phyloP scores from a whole-genome alignment of 306 rosid genomes.

The Aeschynomene evenia region DNA sequence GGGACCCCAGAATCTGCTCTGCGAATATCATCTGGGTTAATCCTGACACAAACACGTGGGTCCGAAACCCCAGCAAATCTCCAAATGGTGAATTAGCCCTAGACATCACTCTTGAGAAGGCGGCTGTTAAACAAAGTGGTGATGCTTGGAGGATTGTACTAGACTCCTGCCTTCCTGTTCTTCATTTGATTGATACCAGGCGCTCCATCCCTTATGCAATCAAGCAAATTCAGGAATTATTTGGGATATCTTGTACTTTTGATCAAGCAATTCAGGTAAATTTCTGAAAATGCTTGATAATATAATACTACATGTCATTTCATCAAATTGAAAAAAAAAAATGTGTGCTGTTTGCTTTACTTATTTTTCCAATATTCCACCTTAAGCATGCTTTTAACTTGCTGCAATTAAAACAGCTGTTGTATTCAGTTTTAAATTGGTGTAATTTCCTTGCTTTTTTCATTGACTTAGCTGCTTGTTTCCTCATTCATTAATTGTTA shows the following conservation, averaged over 20 bases:
- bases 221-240: slow-evolving; percentile 78
- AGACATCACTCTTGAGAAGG: slow-evolving; percentile 71
- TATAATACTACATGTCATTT: background rate
- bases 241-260: slow-evolving; percentile 85
- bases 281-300: background rate
- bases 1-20: slow-evolving; percentile 75
- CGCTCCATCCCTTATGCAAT: slow-evolving; percentile 85
- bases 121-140: slow-evolving; percentile 71
- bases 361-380: background rate
- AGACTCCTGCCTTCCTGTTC: slow-evolving; percentile 86
- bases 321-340: background rate
- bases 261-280: slow-evolving; percentile 81
- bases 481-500: background rate
- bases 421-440: slow-evolving; percentile 1
- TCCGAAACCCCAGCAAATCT: slow-evolving; percentile 55
- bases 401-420: background rate
- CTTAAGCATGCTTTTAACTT: slow-evolving; percentile 13
- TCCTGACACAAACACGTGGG: slow-evolving; percentile 81
- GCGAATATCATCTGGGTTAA: slow-evolving; percentile 80
- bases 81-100: slow-evolving; percentile 81
- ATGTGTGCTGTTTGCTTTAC: background rate
- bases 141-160: slow-evolving; percentile 95
- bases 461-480: background rate
- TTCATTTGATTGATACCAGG: slow-evolving; percentile 84
- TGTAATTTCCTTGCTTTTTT: slow-evolving; percentile 1